These are phyloP conservation scores for Aspergillus sclerotiicarbonarius DNA, from an alignment of 495 filamentous ascomycete species.

Conservation along the genomic window DNA sequence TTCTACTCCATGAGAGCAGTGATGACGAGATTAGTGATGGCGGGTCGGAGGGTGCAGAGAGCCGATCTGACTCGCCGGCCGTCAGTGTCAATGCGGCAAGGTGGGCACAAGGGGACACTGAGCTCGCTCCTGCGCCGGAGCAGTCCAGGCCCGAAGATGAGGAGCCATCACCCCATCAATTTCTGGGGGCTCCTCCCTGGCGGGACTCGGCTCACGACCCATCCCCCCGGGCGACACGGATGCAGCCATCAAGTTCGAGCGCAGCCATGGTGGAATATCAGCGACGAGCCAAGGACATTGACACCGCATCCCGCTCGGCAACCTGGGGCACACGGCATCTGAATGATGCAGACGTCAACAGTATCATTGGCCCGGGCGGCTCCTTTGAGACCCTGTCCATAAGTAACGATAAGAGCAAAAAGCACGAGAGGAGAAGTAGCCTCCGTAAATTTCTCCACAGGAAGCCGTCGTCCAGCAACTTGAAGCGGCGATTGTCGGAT, in stretches of 20 bases:
- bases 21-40: constrained; percentile 37
- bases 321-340: constrained; percentile 70
- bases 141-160: constrained; percentile 20
- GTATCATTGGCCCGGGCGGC: constrained; percentile 51
- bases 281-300: constrained; percentile 41
- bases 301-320: constrained; percentile 59
- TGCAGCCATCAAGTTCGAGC: constrained; percentile 45
- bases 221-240: constrained; percentile 29
- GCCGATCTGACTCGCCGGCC: constrained; percentile 31
- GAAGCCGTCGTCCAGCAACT: constrained; percentile 24
- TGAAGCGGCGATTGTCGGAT: constrained; percentile 39
- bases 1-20: constrained; percentile 46
- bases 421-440: constrained; percentile 36
- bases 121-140: constrained; percentile 24
- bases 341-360: constrained; percentile 61
- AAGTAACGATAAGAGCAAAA: constrained; percentile 43
- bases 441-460: constrained; percentile 55
- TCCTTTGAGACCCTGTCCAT: constrained; percentile 64
- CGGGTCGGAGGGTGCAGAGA: constrained; percentile 20
- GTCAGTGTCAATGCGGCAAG: constrained; percentile 30
- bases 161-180: constrained; percentile 28
- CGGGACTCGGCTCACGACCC: constrained; percentile 36
- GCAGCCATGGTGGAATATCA: constrained; percentile 47
- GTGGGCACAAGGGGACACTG: constrained; percentile 28
- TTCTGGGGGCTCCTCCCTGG: constrained; percentile 43